Evolutionary conservation across 139 green algal species (phyloP), one percentile per base, ranked within the genome.

Genomic region (Zygnema circumcarinatum): DNA sequence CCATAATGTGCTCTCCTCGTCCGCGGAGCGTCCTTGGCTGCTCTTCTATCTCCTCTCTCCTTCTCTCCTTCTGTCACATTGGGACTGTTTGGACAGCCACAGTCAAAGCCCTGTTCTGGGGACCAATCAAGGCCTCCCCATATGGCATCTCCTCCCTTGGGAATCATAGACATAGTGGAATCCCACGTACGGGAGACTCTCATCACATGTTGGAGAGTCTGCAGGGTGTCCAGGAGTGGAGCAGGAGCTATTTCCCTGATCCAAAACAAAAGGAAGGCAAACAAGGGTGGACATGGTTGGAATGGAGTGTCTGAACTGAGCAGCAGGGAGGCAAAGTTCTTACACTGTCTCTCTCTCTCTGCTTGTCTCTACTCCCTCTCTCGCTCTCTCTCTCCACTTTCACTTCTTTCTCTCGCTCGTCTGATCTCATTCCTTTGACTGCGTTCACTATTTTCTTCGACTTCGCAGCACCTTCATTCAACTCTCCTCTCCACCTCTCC

Each of bases 81-180:
- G 62, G 21, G 7, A 68, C 7, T 47, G 41, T 86, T 86, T 3
- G 79, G 42, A 36, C 2, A 21, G 16, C 32, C 2, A 56, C 83
- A 88, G 1, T 79, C 32, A 29, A 54, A 75, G 32, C 25, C 76
- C 22, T 91, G 75, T n/a, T 91, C 87, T 1, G 87, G 81, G 7
- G 87, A 73, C 74, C 79, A 90, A 53, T 87, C 56, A n/a, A 87
- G n/a, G 31, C 69, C 94, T 84, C 95, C 95, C 95, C 95, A 97
- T 56, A 97, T 92, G 38, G 69, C 82, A 1, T 92, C 38, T 38
- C 95, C 95, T 0, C 94, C 94, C 32, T 93, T 92, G 47, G 95
- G 95, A 84, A 96, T 87, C 95, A 97, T 97, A 56, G 91, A 92
- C 33, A 94, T 83, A 32, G 92, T 40, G 0, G 90, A 90, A 41